Evolutionary conservation across 306 rosid species (phyloP).

Genomic region (Dalbergia oliveri): DNA sequence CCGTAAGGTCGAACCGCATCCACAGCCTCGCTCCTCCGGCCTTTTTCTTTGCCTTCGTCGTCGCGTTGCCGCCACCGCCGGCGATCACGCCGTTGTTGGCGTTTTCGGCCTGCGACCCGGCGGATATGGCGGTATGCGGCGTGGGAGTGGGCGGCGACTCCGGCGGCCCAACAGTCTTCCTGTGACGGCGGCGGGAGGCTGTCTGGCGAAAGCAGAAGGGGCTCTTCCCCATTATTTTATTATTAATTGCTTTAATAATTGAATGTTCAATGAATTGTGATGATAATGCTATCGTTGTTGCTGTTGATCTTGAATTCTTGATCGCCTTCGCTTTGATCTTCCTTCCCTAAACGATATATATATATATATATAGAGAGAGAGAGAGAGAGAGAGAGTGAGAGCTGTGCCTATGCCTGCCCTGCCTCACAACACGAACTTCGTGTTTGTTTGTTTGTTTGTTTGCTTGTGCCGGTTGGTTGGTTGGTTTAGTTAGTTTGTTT

Average conservation of each 20-base stretch:
- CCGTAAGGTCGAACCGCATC: slow-evolving; percentile 87
- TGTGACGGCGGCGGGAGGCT: slow-evolving; percentile 68
- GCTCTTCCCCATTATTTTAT: slow-evolving; percentile 62
- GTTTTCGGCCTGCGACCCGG: slow-evolving; percentile 39
- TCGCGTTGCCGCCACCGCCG: slow-evolving; percentile 30
- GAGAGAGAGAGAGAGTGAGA: neutral
- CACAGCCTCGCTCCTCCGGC: slow-evolving; percentile 84
- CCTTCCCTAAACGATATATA: slow-evolving; percentile 44
- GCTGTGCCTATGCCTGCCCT: no score
- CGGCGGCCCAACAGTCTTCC: slow-evolving; percentile 47
- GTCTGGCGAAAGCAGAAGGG: slow-evolving; percentile 75
- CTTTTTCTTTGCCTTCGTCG: slow-evolving; percentile 82
- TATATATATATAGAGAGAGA: no score
- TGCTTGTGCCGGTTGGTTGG: no score
- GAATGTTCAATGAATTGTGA: no score
- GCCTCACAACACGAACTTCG: neutral
- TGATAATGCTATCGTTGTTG: no score
- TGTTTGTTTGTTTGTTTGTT: neutral
- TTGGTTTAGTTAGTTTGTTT: no score
- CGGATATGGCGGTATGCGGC: neutral
- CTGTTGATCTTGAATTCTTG: neutral
- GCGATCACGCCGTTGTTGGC: neutral
- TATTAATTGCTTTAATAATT: neutral
- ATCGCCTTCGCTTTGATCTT: slow-evolving; percentile 32
- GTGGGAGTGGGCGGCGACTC: slow-evolving; percentile 39